Evolutionary conservation across 2,329 filamentous ascomycete species (phyloP), one percentile per base, ranked within the genome.

Genomic region (Aspergillus felis): DNA sequence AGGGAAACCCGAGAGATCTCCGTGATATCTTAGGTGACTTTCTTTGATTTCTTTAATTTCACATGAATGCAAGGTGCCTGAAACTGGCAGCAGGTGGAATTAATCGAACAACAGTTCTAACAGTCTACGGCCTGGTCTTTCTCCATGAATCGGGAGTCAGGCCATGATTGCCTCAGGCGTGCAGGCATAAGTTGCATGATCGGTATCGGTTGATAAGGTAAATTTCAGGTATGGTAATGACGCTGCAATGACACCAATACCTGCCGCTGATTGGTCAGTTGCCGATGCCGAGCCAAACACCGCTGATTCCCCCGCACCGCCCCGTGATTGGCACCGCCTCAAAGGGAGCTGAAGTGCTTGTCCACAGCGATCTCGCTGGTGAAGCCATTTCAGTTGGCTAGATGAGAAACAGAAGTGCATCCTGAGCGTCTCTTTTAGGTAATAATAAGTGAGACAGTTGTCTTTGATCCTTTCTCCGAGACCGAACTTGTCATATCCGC

Each of bases 11-110:
- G 10, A 67, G 62, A 35, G 66, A 72, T 56, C 63, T 74, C 47
- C 58, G 60, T 17, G 67, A 64, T 38, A 28, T 73, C 12, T 60
- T 75, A 24, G 59, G 63, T n/a, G 67, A 71, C n/a, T 73, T 75
- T 56, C 51, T 38, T 6, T 38, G 14, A 17, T 7, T 14, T 38
- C 32, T 38, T 6, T 17, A 38, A 38, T 7, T 32, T 17, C 32
- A 1, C 14, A 17, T 7, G 44, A 17, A n/a, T 44, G n/a, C 22
- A 22, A 46, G 7, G 20, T 2, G 41, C 9, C 20, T n/a, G 41
- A 42, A n/a, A 22, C 24, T 22, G 41, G 17, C 6, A 20, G 6
- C 38, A 17, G 29, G 14, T 32, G 12, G 28, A 32, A 6, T 5
- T 14, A 6, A 14, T 32, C 12, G 29, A 32, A 32, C 10, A 14